Evolutionary conservation across 805 yeast species (phyloP).

Genomic region (Cyberlindnera misumaiensis): DNA sequence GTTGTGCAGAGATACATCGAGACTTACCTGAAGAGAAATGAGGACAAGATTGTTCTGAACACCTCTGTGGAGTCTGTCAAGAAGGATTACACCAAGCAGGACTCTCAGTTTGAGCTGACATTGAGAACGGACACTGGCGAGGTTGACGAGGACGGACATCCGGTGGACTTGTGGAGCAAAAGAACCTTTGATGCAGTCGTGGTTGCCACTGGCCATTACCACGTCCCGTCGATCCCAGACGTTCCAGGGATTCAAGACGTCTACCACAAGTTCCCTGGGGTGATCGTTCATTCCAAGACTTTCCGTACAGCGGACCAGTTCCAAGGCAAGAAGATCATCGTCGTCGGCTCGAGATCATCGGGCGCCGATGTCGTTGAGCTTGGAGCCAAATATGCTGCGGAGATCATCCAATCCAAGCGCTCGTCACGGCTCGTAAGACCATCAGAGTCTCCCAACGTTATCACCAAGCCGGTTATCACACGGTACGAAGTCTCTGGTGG

Average conservation of each 20-base stretch:
- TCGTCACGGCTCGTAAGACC: slow-evolving; percentile 29
- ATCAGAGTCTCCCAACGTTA: slow-evolving; percentile 24
- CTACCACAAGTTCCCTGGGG: slow-evolving; percentile 8
- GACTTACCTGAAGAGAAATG: slow-evolving; percentile 31
- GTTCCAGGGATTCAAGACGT: slow-evolving; percentile 38
- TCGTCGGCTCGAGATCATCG: slow-evolving; percentile 63
- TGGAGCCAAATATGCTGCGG: slow-evolving; percentile 7
- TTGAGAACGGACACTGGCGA: slow-evolving; percentile 24
- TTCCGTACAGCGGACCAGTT: slow-evolving; percentile 20
- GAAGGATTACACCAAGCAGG: slow-evolving; percentile 11
- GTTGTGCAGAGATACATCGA: slow-evolving; percentile 52
- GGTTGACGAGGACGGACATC: slow-evolving; percentile 14
- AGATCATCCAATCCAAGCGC: slow-evolving; percentile 29
- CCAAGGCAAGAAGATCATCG: slow-evolving; percentile 32
- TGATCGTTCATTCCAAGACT: slow-evolving; percentile 26
- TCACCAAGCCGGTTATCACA: slow-evolving; percentile 31
- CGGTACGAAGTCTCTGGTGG: slow-evolving; percentile 26
- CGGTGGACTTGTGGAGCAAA: slow-evolving; percentile 31
- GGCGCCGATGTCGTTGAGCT: slow-evolving; percentile 49
- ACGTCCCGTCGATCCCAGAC: slow-evolving; percentile 47
- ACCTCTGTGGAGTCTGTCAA: slow-evolving; percentile 35
- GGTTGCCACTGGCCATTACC: slow-evolving; percentile 51
- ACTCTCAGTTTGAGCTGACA: slow-evolving; percentile 25
- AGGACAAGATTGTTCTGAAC: slow-evolving; percentile 22
- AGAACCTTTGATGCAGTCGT: slow-evolving; percentile 35